These are phyloP conservation scores for Pharus latifolius DNA, from an alignment of 176 grass and related monocot genomes.

Conservation along the genomic window DNA sequence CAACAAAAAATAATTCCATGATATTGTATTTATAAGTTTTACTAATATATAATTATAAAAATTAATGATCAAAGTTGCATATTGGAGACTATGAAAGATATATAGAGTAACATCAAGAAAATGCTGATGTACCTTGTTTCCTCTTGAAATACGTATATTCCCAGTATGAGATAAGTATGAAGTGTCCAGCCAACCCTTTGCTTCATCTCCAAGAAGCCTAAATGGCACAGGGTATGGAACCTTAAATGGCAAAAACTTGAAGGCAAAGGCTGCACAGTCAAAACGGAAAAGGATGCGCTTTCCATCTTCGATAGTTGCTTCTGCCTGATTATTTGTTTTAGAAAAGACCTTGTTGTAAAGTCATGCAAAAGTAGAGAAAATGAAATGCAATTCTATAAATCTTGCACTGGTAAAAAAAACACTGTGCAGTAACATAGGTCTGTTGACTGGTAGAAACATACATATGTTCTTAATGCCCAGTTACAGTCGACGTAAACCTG, in stretches of 20 bases:
- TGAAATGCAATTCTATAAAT: background rate
- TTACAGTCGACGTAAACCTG: background rate
- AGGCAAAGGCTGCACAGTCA: slow-evolving; percentile 77
- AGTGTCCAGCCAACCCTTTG: slow-evolving; percentile 95
- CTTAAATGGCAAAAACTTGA: slow-evolving; percentile 98
- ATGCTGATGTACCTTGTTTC: slow-evolving; percentile 70
- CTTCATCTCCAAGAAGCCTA: slow-evolving; percentile 89
- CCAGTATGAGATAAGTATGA: slow-evolving; percentile 74
- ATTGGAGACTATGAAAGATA: too few species aligned
- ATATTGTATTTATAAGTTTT: too few species aligned
- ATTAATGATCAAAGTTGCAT: too few species aligned
- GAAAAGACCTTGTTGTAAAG: background rate
- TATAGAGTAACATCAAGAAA: background rate
- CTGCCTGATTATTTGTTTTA: slow-evolving; percentile 42
- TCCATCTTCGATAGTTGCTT: slow-evolving; percentile 69
- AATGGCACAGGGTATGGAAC: slow-evolving; percentile 97
- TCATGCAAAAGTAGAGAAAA: background rate
- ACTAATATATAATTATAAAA: too few species aligned
- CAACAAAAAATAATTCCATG: too few species aligned
- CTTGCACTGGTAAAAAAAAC: too few species aligned
- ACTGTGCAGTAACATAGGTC: background rate
- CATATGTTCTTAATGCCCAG: background rate
- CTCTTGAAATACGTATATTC: slow-evolving; percentile 90
- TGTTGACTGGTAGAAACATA: background rate
- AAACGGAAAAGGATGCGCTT: slow-evolving; percentile 84